Conservation (phyloP, 2,329 filamentous ascomycete species). For the Claviceps spartinae region DNA sequence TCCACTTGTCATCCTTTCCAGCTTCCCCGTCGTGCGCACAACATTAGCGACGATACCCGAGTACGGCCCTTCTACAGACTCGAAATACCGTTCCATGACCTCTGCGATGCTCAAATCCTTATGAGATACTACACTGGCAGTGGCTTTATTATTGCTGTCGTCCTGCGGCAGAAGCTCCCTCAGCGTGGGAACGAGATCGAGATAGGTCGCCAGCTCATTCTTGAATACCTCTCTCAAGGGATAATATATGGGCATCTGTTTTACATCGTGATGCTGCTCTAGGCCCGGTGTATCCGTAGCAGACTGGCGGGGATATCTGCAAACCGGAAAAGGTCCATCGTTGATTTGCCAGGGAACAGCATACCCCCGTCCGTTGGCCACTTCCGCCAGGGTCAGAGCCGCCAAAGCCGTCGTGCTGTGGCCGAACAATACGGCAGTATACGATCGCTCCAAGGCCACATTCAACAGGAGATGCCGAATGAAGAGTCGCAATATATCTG, state of each 20-base stretch:
- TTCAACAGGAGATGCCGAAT: conserved; percentile 57
- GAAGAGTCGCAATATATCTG: conserved; percentile 60
- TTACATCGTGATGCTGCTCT: conserved; percentile 9
- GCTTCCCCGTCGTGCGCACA: conserved; percentile 77
- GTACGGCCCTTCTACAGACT: conserved; percentile 65
- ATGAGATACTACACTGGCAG: conserved; percentile 41
- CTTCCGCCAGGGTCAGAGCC: conserved; percentile 71
- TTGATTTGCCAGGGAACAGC: conserved; percentile 68
- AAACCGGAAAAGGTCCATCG: conserved; percentile 46
- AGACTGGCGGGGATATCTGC: conserved; percentile 13
- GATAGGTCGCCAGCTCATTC: conserved; percentile 62
- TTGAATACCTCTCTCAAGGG: conserved; percentile 76
- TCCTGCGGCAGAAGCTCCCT: conserved; percentile 29
- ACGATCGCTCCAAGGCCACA: conserved; percentile 44
- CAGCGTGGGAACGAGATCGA: conserved; percentile 40
- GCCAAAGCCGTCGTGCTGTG: conserved; percentile 81
- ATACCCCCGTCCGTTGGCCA: conserved; percentile 81
- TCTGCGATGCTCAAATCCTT: conserved; percentile 81
- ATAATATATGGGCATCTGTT: conserved; percentile 46
- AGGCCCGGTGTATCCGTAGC: conserved; percentile 10
- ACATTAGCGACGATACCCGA: conserved; percentile 92
- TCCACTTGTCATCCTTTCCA: conserved; percentile 37
- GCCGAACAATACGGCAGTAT: conserved; percentile 64
- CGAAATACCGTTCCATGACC: conserved; percentile 80
- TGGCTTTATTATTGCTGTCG: conserved; percentile 14